phyloP scores from a whole-genome alignment of 2,329 filamentous ascomycete species.

The Penicillium fuscoglaucum region DNA sequence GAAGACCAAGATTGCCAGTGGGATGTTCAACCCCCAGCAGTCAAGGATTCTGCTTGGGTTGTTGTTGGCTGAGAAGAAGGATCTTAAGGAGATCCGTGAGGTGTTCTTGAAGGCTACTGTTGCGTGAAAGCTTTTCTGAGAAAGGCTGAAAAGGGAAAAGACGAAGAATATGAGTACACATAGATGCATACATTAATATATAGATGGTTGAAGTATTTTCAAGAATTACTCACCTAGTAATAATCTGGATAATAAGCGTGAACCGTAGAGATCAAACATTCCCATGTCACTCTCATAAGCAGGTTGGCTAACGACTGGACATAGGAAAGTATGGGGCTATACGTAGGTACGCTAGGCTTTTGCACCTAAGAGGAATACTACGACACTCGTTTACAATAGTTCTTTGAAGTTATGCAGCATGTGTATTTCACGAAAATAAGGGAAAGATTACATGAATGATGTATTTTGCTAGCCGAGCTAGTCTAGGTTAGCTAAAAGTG shows the following conservation, averaged over 20 bases:
- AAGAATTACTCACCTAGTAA: background rate
- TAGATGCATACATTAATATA: background rate
- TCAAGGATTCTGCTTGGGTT: constrained; percentile 12
- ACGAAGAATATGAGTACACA: background rate
- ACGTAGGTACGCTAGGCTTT: no score
- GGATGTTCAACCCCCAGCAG: constrained; percentile 18
- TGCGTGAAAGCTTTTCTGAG: background rate
- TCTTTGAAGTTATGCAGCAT: background rate
- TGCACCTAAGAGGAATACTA: background rate
- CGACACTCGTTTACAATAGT: background rate
- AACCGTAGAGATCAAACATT: no score
- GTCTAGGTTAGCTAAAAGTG: constrained; percentile 34
- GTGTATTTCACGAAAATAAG: constrained; percentile 21
- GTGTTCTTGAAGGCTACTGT: constrained; percentile 11
- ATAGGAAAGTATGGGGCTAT: no score
- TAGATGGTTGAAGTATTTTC: background rate
- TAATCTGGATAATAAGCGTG: no score
- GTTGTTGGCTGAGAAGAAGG: constrained; percentile 14
- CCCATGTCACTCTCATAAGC: no score
- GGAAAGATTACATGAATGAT: constrained; percentile 37
- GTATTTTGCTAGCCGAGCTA: constrained; percentile 39
- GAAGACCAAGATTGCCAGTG: constrained; percentile 22
- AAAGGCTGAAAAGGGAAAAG: background rate
- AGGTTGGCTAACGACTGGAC: no score
- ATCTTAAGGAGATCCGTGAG: constrained; percentile 11